Evolutionary conservation across 2,329 filamentous ascomycete genomes (phyloP), one percentile per base, ranked within the genome.

Genomic region (Byssothecium circinans): DNA sequence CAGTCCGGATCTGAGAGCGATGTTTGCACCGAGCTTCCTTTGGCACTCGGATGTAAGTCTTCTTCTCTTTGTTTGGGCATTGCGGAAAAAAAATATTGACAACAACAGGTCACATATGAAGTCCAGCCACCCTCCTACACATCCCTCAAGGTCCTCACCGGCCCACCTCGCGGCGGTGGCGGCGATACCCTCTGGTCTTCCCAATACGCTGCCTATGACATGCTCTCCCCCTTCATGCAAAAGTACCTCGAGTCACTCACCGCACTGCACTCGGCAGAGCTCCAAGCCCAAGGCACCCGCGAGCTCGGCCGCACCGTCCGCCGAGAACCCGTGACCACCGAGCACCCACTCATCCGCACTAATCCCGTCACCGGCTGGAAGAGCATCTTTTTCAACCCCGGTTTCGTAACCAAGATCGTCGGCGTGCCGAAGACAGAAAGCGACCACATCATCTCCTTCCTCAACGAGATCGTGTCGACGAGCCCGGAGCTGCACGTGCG

Each of bases 401-500:
- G 79, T 0, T 83, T 83, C 56, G 78, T 82, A 5, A 81, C 75
- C 8, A 76, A 77, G 51, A 82, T 83, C 40, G 74, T 81, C n/a
- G 81, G 81, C 2, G 72, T 83, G 2, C 80, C 81, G 2, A 81
- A 81, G 54, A 75, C 74, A 0, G 81, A 82, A 64, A 76, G 72
- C 27, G 78, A 82, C 53, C 68, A 74, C 34, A 79, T 81, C 52
- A 74, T 82, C 50, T 60, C 64, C 2, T 75, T 77, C 38, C 70
- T 84, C 27, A 81, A 80, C 27, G 78, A 81, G 57, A 70, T 83
- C 19, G 74, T 83, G 6, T 68, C 77, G 2, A 80, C 79, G 1
- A 82, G 77, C 6, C 85, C 86, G 34, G 87, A 91, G 66, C 75
- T 86, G 49, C 86, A 89, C 58, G 85, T 81, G 5, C 78, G 86